These are phyloP conservation scores for Athelia sp. DNA, from an alignment of 1,284 basidiomycete species.

Conservation along the genomic window DNA sequence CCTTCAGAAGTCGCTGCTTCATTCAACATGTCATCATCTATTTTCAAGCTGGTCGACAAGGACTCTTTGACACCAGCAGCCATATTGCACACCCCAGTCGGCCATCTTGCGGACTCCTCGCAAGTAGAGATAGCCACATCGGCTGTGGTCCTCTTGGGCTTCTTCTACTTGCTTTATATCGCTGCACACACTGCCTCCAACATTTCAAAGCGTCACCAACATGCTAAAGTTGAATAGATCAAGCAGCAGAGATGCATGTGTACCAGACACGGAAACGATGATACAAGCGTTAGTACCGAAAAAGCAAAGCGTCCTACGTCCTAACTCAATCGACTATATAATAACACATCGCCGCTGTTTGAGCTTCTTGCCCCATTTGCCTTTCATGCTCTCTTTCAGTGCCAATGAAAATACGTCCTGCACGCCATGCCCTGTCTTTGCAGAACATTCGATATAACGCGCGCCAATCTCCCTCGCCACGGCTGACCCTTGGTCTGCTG, in stretches of 20 bases:
- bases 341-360: slow-evolving; percentile 77
- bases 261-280: background rate
- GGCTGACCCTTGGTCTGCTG: slow-evolving; percentile 70
- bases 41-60: slow-evolving; percentile 17
- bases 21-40: slow-evolving; percentile 8
- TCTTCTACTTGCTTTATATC: slow-evolving; percentile 29
- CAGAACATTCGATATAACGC: slow-evolving; percentile 93
- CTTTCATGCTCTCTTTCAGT: slow-evolving; percentile 81
- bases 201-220: background rate
- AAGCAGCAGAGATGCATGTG: background rate
- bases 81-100: slow-evolving; percentile 31
- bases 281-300: background rate
- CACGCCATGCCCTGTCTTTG: slow-evolving; percentile 87
- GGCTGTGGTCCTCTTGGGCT: slow-evolving; percentile 31
- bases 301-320: background rate
- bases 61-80: slow-evolving; percentile 12
- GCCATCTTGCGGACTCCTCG: slow-evolving; percentile 28
- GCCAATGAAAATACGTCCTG: slow-evolving; percentile 92
- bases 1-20: slow-evolving; percentile 13
- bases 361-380: slow-evolving; percentile 68
- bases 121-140: slow-evolving; percentile 39
- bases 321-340: slow-evolving; percentile 36
- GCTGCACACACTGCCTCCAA: background rate
- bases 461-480: slow-evolving; percentile 93
- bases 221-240: background rate